A percentile compares a stretch with the other conserved stretches of the same genome.
phyloP scores from a whole-genome alignment of 202 grass and related monocot species.

The Carex sylvatica region DNA sequence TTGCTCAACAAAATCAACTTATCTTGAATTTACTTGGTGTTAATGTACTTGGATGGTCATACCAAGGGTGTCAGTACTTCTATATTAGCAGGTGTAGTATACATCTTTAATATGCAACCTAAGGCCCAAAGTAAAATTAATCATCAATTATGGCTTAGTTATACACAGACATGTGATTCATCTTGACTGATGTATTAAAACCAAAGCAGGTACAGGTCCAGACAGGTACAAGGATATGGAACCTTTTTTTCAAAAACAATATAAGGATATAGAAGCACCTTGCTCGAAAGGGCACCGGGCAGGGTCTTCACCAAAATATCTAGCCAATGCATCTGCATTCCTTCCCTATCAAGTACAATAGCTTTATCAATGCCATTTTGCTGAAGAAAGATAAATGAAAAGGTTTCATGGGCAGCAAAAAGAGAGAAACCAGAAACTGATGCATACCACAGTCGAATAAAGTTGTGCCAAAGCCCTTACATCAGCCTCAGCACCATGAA shows the following conservation, averaged over 20 bases:
- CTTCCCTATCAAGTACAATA: constrained; percentile 55
- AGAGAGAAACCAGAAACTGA: not conserved
- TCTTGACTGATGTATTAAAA: not conserved
- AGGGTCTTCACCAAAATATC: constrained; percentile 99
- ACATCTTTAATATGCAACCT: not conserved
- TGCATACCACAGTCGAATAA: constrained; percentile 93
- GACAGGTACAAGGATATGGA: constrained; percentile 5
- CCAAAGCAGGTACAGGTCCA: not conserved
- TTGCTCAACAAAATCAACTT: not conserved
- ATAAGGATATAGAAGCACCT: constrained; percentile 44
- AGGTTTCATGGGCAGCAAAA: not conserved
- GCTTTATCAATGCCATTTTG: constrained; percentile 18
- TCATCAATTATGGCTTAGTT: constrained; percentile 1
- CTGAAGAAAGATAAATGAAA: constrained; percentile 29
- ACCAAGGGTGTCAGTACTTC: not conserved
- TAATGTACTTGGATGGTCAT: not conserved
- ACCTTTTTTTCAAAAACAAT: not conserved
- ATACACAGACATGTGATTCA: not conserved
- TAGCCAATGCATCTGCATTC: constrained; percentile 94
- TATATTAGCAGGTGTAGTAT: not conserved
- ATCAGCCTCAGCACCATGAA: constrained; percentile 81
- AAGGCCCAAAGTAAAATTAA: not conserved
- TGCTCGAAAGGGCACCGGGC: constrained; percentile 89
- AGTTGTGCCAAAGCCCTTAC: constrained; percentile 87
- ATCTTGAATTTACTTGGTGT: not conserved